phyloP scores from a whole-genome alignment of 148 eudicot species.

The Vaccinium darrowii region DNA sequence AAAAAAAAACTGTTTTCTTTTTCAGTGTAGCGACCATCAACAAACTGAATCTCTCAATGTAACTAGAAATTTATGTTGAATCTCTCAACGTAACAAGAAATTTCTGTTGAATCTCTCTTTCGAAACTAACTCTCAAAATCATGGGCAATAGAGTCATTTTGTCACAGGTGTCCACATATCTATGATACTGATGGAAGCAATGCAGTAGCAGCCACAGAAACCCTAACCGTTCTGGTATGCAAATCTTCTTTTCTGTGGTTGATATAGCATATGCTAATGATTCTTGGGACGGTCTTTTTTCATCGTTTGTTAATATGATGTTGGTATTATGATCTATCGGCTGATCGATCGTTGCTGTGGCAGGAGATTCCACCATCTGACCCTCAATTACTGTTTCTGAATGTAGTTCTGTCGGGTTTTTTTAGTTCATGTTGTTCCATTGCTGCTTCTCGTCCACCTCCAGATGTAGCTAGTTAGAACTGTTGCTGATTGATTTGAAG shows the following conservation, averaged over 20 bases:
- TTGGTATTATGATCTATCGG: background rate
- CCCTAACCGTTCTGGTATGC: slow-evolving; percentile 88
- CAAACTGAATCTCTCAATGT: background rate
- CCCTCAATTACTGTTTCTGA: background rate
- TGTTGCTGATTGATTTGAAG: background rate
- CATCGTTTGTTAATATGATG: background rate
- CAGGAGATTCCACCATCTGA: background rate
- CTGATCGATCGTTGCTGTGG: background rate
- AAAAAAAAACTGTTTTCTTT: background rate
- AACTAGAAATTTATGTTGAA: background rate
- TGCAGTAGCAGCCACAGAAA: slow-evolving; percentile 84
- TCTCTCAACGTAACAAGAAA: background rate
- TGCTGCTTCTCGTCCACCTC: background rate
- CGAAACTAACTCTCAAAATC: background rate
- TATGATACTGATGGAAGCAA: slow-evolving; percentile 93
- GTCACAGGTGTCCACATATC: slow-evolving; percentile 69
- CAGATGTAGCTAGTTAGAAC: background rate
- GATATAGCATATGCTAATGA: background rate
- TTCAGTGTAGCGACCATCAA: background rate
- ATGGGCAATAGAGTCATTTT: too few relatives aligned
- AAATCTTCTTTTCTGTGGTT: background rate
- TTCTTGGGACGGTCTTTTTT: background rate
- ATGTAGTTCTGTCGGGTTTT: background rate
- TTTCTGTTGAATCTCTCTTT: background rate
- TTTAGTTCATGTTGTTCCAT: background rate